phyloP scores from a whole-genome alignment of 768 basidiomycete genomes.

The Tylopilus intermedius region DNA sequence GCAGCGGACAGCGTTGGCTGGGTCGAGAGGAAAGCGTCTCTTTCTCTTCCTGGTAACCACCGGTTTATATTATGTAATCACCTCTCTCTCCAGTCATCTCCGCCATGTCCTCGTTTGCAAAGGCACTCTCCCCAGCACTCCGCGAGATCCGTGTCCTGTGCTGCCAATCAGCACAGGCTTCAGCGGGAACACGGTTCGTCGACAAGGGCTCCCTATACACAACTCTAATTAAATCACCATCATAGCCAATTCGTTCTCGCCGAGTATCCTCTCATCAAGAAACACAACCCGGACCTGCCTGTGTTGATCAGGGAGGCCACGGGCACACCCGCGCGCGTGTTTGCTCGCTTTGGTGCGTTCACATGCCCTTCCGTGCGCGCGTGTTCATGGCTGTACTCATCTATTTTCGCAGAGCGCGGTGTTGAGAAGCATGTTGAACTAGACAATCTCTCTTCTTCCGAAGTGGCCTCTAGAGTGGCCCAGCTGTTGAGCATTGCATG shows the following conservation, averaged over 20 bases:
- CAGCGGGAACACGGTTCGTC: slow-evolving; percentile 72
- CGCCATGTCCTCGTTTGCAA: slow-evolving; percentile 60
- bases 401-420: slow-evolving; percentile 55
- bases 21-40: slow-evolving; percentile 14
- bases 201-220: slow-evolving; percentile 1
- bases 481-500: slow-evolving; percentile 46
- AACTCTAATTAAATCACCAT: neutral
- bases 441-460: slow-evolving; percentile 65
- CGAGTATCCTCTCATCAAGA: slow-evolving; percentile 70
- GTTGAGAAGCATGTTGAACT: slow-evolving; percentile 77
- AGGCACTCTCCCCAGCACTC: slow-evolving; percentile 70
- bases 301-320: slow-evolving; percentile 75
- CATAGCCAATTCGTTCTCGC: slow-evolving; percentile 76
- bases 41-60: slow-evolving; percentile 6
- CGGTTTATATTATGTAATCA: slow-evolving; percentile 26
- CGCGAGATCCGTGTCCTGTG: slow-evolving; percentile 77
- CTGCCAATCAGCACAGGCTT: slow-evolving; percentile 72
- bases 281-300: slow-evolving; percentile 83
- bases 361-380: slow-evolving; percentile 8
- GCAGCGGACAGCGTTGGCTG: slow-evolving; percentile 9
- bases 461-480: slow-evolving; percentile 68
- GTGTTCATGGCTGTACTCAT: slow-evolving; percentile 15
- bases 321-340: slow-evolving; percentile 75
- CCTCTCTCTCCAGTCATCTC: slow-evolving; percentile 18
- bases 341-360: slow-evolving; percentile 78